Evolutionary conservation across 495 filamentous ascomycete genomes (phyloP), one percentile per base, ranked within the genome.

Genomic region (Xylona heveae): DNA sequence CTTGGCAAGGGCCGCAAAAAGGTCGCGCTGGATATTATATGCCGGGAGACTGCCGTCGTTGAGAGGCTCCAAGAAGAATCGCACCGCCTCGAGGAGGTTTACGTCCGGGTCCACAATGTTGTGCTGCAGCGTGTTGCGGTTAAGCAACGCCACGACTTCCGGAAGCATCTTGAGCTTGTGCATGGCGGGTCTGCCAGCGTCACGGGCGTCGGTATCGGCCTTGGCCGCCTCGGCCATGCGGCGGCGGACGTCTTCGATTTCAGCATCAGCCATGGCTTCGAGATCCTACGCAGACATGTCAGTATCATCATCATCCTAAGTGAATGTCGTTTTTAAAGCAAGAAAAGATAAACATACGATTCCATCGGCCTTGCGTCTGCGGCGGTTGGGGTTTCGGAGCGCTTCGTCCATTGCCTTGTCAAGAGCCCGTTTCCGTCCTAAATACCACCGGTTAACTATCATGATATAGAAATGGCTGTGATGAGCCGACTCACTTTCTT

Each of bases 11-110:
- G 78, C 71, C 22, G 68, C 66, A 54, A 99, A 81, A 35, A 99
- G 67, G 40, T 94, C 82, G 29, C 80, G 79, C 57, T 99, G 90
- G 46, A 99, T 94, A 45, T 79, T 83, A 58, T 92, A 95, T 17
- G 88, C 84, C 0, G 90, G 88, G 17, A 99, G 60, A 27, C 76
- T 77, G 38, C 84, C 88, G 45, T 93, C 83, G 37, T 81, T 76
- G 25, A 94, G 66, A 3, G 90, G 90, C 47, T 99, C 90, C 8
- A 99, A 72, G 68, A 95, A 95, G 65, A 85, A 92, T 43, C 78
- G 78, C 41, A 99, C 81, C 2, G 81, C 78, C 50, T 90, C 80
- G 19, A 99, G 62, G 39, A 99, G 70, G 55, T 94, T 93, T 47
- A 75, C 88, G 42, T 94, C 84, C 0, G 84, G 83, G 40, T 99